Base-by-base conservation (phyloP, 441 rosid genomes). In the Breynia disticha region DNA sequence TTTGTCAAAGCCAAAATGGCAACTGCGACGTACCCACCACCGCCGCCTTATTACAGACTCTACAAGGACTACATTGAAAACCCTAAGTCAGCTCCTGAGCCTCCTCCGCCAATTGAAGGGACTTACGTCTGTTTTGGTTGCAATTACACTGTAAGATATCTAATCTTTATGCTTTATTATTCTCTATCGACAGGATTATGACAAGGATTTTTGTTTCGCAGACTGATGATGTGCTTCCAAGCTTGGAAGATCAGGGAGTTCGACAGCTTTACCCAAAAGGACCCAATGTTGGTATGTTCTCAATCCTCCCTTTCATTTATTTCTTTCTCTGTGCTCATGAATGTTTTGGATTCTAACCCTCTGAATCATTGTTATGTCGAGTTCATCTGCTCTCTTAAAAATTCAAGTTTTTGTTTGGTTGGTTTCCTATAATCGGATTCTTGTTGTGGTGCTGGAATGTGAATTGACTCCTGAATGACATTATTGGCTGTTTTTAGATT, bases 231-330 rank as follows among this genome's bases (percentile, higher is more conserved):
- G 88, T 81, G 74, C 87, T 91, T 67, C 98, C 98, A 3, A 88
- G 85, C 78, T 77, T 88, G 77, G 97, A 91, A 75, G 95, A 91
- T 45, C 95, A 88, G 63, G 98, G 98, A 58, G 91, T 82, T 35
- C 84, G 86, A 22, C 95, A 86, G 65, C 81, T 91, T 54, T 88
- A 86, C 60, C 81, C 95, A 1, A 79, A 78, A 64, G 90, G 87
- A 50, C 80, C 85, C 5, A 81, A 78, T 72, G 63, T 88, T 42
- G 91, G 96, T 87, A 78, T 47, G 79, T 51, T 56, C n/a, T n/a
- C n/a, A n/a, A n/a, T n/a, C n/a, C n/a, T n/a, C n/a, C n/a, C 52
- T 28, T 0, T 1, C n/a, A 47, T 22, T 48, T 12, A 20, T 43
- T n/a, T 28, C 47, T 44, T 14, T n/a, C 18, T 1, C 5, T 18